These are phyloP conservation scores for Tremellales sp. DNA, from an alignment of 1,284 basidiomycete species.

Conservation along the genomic window DNA sequence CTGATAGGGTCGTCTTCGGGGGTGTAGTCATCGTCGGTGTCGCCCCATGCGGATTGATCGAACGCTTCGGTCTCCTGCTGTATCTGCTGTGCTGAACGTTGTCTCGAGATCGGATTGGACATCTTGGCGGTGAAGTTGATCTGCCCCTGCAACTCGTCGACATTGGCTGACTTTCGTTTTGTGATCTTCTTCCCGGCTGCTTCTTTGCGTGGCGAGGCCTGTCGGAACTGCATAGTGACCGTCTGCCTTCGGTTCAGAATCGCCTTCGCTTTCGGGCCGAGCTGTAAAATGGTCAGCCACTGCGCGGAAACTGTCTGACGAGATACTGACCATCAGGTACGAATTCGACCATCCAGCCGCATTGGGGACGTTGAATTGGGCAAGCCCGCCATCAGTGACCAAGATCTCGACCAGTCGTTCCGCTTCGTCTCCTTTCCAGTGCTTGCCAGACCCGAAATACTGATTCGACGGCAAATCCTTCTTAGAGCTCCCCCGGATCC, in stretches of 20 bases:
- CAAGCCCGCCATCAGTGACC: constrained; percentile 38
- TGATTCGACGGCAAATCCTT: constrained; percentile 34
- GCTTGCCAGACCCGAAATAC: constrained; percentile 34
- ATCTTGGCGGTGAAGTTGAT: constrained; percentile 20
- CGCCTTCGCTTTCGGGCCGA: constrained; percentile 22
- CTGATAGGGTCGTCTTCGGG: constrained; percentile 7
- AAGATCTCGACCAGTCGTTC: constrained; percentile 44
- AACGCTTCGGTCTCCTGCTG: constrained; percentile 29
- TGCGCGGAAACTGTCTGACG: not conserved
- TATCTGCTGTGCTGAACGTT: constrained; percentile 31
- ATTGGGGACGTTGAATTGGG: constrained; percentile 33
- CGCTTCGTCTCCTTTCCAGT: constrained; percentile 38
- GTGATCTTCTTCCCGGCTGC: constrained; percentile 2
- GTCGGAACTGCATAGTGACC: constrained; percentile 32
- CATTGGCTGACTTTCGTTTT: constrained; percentile 1
- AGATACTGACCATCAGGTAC: constrained; percentile 42
- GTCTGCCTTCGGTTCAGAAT: constrained; percentile 27
- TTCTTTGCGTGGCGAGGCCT: constrained; percentile 17
- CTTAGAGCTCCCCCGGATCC: constrained; percentile 24
- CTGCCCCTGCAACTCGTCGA: constrained; percentile 9
- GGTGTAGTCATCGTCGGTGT: constrained; percentile 21
- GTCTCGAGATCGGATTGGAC: constrained; percentile 24
- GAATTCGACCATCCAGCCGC: constrained; percentile 42
- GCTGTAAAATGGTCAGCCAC: constrained; percentile 12
- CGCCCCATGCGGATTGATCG: constrained; percentile 36